Percentiles rank a stretch among this genome's conserved stretches.
Evolutionary conservation across 805 yeast species (phyloP).

Genomic region (Candida palmyrensis): DNA sequence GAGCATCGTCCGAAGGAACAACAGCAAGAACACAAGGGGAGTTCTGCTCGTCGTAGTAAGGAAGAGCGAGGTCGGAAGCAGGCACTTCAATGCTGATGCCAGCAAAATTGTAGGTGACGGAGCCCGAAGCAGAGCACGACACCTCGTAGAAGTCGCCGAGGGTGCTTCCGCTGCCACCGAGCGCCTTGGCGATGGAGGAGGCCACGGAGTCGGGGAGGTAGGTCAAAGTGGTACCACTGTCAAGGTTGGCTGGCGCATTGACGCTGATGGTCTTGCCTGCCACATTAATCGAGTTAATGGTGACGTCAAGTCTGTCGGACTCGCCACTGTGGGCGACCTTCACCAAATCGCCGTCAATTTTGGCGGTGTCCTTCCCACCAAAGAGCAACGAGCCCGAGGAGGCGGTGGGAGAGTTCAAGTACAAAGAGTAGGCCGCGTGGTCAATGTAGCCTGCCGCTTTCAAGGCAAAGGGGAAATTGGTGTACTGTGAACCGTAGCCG

Average conservation of each 20-base stretch:
- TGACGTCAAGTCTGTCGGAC: constrained; percentile 41
- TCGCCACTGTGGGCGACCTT: constrained; percentile 2
- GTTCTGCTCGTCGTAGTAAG: neutral
- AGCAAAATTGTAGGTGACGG: constrained; percentile 4
- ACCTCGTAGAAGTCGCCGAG: neutral
- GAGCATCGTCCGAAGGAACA: constrained; percentile 1
- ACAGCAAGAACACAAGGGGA: neutral
- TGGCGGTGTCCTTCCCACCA: constrained; percentile 24
- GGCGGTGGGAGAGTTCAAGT: constrained; percentile 19
- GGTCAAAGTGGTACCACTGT: constrained; percentile 6
- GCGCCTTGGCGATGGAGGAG: neutral
- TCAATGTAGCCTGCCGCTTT: constrained; percentile 28
- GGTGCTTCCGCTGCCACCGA: constrained; percentile 3
- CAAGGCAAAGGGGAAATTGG: constrained; percentile 30
- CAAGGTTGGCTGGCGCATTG: constrained; percentile 1
- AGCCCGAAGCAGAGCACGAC: constrained; percentile 1
- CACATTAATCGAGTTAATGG: constrained; percentile 33
- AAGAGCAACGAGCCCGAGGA: constrained; percentile 21
- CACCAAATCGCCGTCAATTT: constrained; percentile 11
- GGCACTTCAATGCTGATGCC: constrained; percentile 7
- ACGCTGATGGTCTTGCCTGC: constrained; percentile 8
- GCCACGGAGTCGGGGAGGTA: neutral
- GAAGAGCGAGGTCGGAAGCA: constrained; percentile 1
- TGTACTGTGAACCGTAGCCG: constrained; percentile 14
- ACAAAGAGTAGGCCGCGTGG: constrained; percentile 34